Conservation (phyloP, 768 basidiomycete genomes). For the Suillus tomentosus region DNA sequence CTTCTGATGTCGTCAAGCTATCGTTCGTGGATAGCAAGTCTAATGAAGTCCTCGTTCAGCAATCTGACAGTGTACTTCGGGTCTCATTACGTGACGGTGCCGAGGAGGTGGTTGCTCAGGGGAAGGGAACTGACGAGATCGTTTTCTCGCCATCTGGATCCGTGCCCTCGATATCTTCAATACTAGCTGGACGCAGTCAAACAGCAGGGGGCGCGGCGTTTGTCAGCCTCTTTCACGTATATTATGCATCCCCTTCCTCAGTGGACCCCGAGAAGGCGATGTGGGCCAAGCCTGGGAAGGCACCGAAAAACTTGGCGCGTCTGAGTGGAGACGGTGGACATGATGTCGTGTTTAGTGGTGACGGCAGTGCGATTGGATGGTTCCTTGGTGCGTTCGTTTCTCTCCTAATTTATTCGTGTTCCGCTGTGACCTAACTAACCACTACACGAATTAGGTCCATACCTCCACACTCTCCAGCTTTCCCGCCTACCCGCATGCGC, state of each 20-base stretch:
- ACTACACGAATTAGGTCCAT: conserved; percentile 49
- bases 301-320: conserved; percentile 59
- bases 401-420: neutral
- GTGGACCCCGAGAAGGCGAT: conserved; percentile 46
- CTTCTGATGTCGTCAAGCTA: conserved; percentile 46
- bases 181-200: conserved; percentile 18
- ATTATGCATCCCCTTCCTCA: conserved; percentile 47
- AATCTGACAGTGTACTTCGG: conserved; percentile 48
- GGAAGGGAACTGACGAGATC: conserved; percentile 60
- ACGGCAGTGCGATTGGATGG: conserved; percentile 72
- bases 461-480: conserved; percentile 62
- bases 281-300: conserved; percentile 73
- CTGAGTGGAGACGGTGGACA: conserved; percentile 77
- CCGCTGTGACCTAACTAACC: conserved; percentile 7
- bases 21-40: conserved; percentile 51
- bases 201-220: conserved; percentile 53
- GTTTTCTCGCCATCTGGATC: conserved; percentile 40
- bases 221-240: conserved; percentile 70
- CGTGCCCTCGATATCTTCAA: neutral
- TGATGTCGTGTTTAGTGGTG: conserved; percentile 61
- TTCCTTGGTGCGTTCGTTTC: conserved; percentile 55
- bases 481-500: conserved; percentile 52
- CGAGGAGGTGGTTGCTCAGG: conserved; percentile 51
- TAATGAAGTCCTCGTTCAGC: conserved; percentile 62
- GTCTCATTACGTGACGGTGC: conserved; percentile 51